These are phyloP conservation scores for Phytophthora fragariae DNA, from an alignment of 352 stramenopile species.

Conservation along the genomic window DNA sequence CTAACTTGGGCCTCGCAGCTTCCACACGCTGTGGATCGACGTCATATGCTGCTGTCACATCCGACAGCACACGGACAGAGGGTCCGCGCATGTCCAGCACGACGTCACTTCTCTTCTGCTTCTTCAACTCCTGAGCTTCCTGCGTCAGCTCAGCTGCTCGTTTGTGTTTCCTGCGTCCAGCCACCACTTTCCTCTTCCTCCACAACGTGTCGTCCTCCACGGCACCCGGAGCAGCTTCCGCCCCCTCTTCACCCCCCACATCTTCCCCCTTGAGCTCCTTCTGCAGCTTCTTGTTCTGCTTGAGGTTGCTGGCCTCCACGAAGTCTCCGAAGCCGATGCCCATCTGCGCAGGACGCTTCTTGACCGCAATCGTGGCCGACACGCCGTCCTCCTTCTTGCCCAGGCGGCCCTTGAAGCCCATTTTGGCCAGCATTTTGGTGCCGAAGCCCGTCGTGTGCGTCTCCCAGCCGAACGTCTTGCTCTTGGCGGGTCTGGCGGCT, in stretches of 20 bases:
- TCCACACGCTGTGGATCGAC: conserved; percentile 52
- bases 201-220: conserved; percentile 83
- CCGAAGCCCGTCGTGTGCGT: conserved; percentile 98
- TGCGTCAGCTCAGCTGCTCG: conserved; percentile 74
- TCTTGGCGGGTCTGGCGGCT: conserved; percentile 6
- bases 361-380: conserved; percentile 93
- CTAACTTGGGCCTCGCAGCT: conserved; percentile 73
- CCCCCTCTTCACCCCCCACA: conserved; percentile 44
- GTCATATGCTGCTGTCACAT: conserved; percentile 75
- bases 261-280: conserved; percentile 90
- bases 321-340: conserved; percentile 95
- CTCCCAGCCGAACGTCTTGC: conserved; percentile 86
- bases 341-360: conserved; percentile 92
- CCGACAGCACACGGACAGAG: conserved; percentile 73
- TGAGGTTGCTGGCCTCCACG: conserved; percentile 92
- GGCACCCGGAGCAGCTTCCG: conserved; percentile 33
- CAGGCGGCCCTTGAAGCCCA: conserved; percentile 95
- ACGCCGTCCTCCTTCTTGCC: conserved; percentile 94
- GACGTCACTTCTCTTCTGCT: conserved; percentile 64
- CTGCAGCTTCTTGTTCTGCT: conserved; percentile 93
- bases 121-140: conserved; percentile 47
- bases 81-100: conserved; percentile 92
- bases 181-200: conserved; percentile 74
- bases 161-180: conserved; percentile 55
- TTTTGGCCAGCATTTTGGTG: conserved; percentile 96